A percentile compares a stretch with the other conserved stretches of the same genome.
Conservation (phyloP, 345 rosid genomes). For the Iberis pinnata region DNA sequence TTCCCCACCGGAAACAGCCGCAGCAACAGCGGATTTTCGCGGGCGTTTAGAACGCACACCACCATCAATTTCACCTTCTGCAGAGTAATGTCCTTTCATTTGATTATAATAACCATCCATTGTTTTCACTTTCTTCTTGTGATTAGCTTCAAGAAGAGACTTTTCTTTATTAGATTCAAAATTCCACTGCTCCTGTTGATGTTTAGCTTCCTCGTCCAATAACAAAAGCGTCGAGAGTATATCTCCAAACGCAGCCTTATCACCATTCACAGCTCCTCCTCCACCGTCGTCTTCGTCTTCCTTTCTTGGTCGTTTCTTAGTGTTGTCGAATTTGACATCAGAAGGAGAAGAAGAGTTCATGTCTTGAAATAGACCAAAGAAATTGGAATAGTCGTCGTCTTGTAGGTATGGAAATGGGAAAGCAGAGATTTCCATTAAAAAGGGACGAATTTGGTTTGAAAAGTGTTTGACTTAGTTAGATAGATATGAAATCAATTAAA, state of each 20-base stretch:
- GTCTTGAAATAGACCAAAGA: slow-evolving; percentile 33
- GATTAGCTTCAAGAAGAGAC: slow-evolving; percentile 41
- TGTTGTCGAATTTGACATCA: slow-evolving; percentile 30
- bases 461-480: slow-evolving; percentile 18
- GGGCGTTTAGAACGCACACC: slow-evolving; percentile 35
- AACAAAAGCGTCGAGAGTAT: slow-evolving; percentile 47
- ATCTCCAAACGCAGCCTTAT: slow-evolving; percentile 25
- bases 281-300: slow-evolving; percentile 26
- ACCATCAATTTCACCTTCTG: slow-evolving; percentile 29
- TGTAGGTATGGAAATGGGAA: slow-evolving; percentile 61
- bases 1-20: slow-evolving; percentile 17
- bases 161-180: slow-evolving; percentile 36
- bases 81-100: slow-evolving; percentile 34
- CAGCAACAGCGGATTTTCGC: slow-evolving; percentile 29
- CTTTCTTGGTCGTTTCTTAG: slow-evolving; percentile 39
- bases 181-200: slow-evolving; percentile 34
- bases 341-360: slow-evolving; percentile 33
- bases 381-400: slow-evolving; percentile 37
- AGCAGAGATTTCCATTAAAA: slow-evolving; percentile 46
- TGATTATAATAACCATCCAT: slow-evolving; percentile 39
- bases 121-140: slow-evolving; percentile 27
- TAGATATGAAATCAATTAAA: slow-evolving; percentile 38
- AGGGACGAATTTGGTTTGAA: slow-evolving; percentile 21
- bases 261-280: slow-evolving; percentile 7
- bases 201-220: slow-evolving; percentile 60